Evolutionary conservation across 2,329 filamentous ascomycete genomes (phyloP).

Genomic region (Coniochaeta sp.): DNA sequence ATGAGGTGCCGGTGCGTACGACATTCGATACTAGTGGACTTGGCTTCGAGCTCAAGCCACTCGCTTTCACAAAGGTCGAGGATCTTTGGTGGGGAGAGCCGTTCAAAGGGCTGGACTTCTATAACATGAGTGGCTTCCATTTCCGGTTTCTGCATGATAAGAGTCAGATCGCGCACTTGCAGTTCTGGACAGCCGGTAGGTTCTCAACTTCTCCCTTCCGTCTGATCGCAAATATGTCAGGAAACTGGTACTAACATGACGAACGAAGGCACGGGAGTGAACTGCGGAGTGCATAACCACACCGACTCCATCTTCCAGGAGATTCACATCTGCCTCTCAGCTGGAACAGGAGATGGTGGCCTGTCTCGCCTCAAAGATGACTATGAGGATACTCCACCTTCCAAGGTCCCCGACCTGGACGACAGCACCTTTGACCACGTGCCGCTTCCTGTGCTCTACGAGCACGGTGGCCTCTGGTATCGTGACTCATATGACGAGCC

Average conservation of each 20-base stretch:
- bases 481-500: background rate
- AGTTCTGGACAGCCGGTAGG: constrained; percentile 1
- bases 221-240: background rate
- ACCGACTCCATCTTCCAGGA: background rate
- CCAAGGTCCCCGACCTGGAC: background rate
- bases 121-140: constrained; percentile 1
- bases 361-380: background rate
- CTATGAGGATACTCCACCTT: background rate
- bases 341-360: background rate
- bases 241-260: background rate
- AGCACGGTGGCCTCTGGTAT: background rate
- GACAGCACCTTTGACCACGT: background rate
- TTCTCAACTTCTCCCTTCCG: background rate
- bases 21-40: background rate
- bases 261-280: background rate
- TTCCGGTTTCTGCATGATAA: constrained; percentile 1
- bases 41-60: background rate
- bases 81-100: background rate
- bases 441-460: background rate
- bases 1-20: background rate
- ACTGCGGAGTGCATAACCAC: constrained; percentile 1
- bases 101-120: constrained; percentile 1
- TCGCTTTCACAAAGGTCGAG: background rate
- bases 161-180: background rate
- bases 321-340: background rate